Percentiles rank a stretch among this genome's conserved stretches.
Evolutionary conservation across 2,329 filamentous ascomycete species (phyloP).

Genomic region (Periglandula ipomoeae): DNA sequence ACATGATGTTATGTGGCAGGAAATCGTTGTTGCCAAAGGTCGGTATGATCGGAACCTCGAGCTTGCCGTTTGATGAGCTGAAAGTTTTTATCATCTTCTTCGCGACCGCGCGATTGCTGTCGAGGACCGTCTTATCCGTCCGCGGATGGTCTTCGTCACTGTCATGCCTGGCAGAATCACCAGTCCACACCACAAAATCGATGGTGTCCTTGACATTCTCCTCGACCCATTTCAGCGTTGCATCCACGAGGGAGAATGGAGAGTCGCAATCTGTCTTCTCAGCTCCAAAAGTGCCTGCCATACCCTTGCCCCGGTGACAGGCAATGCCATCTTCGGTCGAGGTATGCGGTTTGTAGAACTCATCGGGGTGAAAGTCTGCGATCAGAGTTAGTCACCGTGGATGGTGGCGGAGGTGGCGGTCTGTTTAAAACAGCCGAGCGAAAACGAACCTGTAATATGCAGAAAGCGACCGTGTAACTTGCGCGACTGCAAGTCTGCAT

Average conservation of each 20-base stretch:
- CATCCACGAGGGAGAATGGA: slow-evolving; percentile 70
- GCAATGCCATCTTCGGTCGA: slow-evolving; percentile 58
- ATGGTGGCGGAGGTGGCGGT: background rate
- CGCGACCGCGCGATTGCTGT: slow-evolving; percentile 67
- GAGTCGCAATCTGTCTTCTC: slow-evolving; percentile 86
- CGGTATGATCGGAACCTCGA: slow-evolving; percentile 73
- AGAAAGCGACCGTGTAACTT: slow-evolving; percentile 67
- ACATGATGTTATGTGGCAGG: slow-evolving; percentile 89
- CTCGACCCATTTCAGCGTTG: slow-evolving; percentile 83
- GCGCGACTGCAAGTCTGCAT: slow-evolving; percentile 19
- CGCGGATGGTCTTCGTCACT: slow-evolving; percentile 76
- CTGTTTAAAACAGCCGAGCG: background rate
- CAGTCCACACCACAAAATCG: slow-evolving; percentile 90
- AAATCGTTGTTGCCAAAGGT: slow-evolving; percentile 97
- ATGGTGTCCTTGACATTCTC: slow-evolving; percentile 67
- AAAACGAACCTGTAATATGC: slow-evolving; percentile 69
- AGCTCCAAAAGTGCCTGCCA: slow-evolving; percentile 73
- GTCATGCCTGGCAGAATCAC: slow-evolving; percentile 83
- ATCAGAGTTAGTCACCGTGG: slow-evolving; percentile 2
- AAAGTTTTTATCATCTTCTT: slow-evolving; percentile 71
- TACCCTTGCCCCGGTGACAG: slow-evolving; percentile 72
- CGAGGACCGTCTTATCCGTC: slow-evolving; percentile 63
- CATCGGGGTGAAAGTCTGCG: slow-evolving; percentile 84
- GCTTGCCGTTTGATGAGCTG: slow-evolving; percentile 42
- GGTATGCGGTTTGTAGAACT: slow-evolving; percentile 72